Percentiles rank a stretch among this genome's conserved stretches.
Evolutionary conservation across 768 basidiomycete genomes (phyloP).

Genomic region (Lentinula detonsa): DNA sequence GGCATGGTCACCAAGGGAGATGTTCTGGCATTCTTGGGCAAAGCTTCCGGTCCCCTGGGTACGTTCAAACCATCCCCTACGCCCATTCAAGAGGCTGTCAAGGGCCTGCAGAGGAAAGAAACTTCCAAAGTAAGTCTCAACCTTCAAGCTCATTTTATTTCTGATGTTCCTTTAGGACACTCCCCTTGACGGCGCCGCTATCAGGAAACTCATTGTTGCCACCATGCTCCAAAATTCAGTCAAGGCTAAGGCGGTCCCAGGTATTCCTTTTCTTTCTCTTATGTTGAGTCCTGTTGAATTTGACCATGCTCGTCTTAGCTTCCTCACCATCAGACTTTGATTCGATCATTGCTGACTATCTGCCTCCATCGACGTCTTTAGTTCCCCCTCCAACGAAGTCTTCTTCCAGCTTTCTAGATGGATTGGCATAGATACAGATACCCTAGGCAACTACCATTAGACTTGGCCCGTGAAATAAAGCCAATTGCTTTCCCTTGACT

Average conservation of each 20-base stretch:
- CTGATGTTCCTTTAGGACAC: conserved; percentile 9
- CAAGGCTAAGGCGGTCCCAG: conserved; percentile 40
- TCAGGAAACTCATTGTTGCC: conserved; percentile 62
- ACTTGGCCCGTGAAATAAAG: neutral
- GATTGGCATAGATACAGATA: conserved; percentile 23
- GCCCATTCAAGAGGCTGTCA: conserved; percentile 14
- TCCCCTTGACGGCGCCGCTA: conserved; percentile 57
- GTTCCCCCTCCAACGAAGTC: conserved; percentile 14
- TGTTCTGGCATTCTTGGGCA: conserved; percentile 80
- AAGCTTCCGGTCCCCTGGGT: conserved; percentile 71
- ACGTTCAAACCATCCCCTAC: conserved; percentile 53
- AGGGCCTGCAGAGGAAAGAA: conserved; percentile 27
- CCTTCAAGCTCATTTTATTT: neutral
- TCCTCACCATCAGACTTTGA: conserved; percentile 54
- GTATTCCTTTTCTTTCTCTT: conserved; percentile 20
- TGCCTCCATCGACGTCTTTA: conserved; percentile 27
- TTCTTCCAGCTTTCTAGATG: conserved; percentile 33
- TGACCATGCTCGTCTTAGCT: conserved; percentile 25
- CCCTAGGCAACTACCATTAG: neutral
- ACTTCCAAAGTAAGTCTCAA: conserved; percentile 28
- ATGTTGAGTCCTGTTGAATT: conserved; percentile 6
- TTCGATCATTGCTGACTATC: conserved; percentile 70
- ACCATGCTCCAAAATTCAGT: conserved; percentile 51
- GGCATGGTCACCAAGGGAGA: conserved; percentile 98
- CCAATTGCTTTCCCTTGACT: neutral